Conservation (phyloP, 2,329 filamentous ascomycete species). For the Stemphylium beticola region DNA sequence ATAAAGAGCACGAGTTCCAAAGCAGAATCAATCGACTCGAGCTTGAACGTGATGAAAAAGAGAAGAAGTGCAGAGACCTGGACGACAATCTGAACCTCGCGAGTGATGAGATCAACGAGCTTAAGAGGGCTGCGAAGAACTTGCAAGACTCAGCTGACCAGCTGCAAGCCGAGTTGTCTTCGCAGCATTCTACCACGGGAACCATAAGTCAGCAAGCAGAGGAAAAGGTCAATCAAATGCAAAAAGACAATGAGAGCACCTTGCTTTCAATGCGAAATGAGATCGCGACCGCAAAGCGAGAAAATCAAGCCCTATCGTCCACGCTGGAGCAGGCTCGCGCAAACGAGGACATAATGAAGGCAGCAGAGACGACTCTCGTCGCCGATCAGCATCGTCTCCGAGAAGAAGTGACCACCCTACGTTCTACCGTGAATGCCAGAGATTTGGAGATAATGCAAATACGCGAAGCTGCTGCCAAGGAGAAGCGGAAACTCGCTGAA, state of each 20-base stretch:
- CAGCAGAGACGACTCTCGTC: conserved; percentile 7
- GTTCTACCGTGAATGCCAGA: neutral
- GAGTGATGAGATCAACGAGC: conserved; percentile 8
- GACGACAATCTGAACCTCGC: conserved; percentile 13
- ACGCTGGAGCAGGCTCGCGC: conserved; percentile 14
- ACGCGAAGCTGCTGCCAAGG: neutral
- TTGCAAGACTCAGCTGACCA: conserved; percentile 14
- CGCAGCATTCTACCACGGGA: conserved; percentile 15
- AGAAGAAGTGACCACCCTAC: conserved; percentile 14
- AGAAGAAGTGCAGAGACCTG: conserved; percentile 6
- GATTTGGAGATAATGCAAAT: conserved; percentile 13
- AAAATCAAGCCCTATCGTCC: conserved; percentile 18
- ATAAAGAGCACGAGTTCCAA: conserved; percentile 19
- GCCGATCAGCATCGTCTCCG: conserved; percentile 20
- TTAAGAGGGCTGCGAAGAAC: conserved; percentile 1
- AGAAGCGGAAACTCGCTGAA: conserved; percentile 4
- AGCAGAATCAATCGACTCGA: conserved; percentile 24
- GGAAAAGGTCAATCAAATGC: neutral
- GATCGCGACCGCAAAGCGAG: conserved; percentile 5
- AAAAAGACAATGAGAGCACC: conserved; percentile 9
- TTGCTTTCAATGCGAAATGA: conserved; percentile 13
- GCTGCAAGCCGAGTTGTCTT: conserved; percentile 14
- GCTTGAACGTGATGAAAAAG: conserved; percentile 20
- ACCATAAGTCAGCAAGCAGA: conserved; percentile 20
- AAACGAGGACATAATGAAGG: conserved; percentile 13